Conservation (phyloP, 345 rosid genomes). For the Pugionium cornutum region DNA sequence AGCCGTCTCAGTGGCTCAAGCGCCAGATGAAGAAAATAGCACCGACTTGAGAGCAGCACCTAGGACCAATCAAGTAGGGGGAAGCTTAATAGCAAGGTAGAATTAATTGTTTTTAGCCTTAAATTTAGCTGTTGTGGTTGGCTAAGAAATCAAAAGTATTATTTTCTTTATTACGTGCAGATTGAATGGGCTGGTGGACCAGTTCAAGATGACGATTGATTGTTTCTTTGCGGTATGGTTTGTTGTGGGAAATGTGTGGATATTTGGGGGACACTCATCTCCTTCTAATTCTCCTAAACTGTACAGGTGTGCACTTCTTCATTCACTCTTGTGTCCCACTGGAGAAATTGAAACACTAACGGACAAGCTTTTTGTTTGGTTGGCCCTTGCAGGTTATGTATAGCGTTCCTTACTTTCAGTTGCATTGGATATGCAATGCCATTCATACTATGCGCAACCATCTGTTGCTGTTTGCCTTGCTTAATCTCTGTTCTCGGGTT, state of each 20-base stretch:
- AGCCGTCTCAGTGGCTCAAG: slow-evolving; percentile 58
- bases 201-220: slow-evolving; percentile 86
- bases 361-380: slow-evolving; percentile 21
- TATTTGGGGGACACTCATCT: slow-evolving; percentile 76
- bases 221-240: slow-evolving; percentile 97
- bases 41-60: slow-evolving; percentile 33
- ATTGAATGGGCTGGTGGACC: slow-evolving; percentile 67
- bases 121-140: background rate
- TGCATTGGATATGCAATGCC: slow-evolving; percentile 96
- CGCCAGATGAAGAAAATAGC: slow-evolving; percentile 56
- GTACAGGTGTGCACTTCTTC: slow-evolving; percentile 54
- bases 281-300: slow-evolving; percentile 86
- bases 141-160: background rate
- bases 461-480: slow-evolving; percentile 91
- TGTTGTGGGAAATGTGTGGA: slow-evolving; percentile 95
- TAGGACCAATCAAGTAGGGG: slow-evolving; percentile 43
- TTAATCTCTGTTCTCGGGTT: slow-evolving; percentile 80
- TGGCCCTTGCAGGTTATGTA: slow-evolving; percentile 69
- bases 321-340: background rate
- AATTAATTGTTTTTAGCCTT: background rate
- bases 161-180: slow-evolving; percentile 46
- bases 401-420: slow-evolving; percentile 88
- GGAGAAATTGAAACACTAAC: slow-evolving; percentile 10
- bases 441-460: slow-evolving; percentile 82
- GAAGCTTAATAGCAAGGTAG: slow-evolving; percentile 54